phyloP scores from a whole-genome alignment of 805 yeast genomes.

The Metschnikowia santaceciliae region DNA sequence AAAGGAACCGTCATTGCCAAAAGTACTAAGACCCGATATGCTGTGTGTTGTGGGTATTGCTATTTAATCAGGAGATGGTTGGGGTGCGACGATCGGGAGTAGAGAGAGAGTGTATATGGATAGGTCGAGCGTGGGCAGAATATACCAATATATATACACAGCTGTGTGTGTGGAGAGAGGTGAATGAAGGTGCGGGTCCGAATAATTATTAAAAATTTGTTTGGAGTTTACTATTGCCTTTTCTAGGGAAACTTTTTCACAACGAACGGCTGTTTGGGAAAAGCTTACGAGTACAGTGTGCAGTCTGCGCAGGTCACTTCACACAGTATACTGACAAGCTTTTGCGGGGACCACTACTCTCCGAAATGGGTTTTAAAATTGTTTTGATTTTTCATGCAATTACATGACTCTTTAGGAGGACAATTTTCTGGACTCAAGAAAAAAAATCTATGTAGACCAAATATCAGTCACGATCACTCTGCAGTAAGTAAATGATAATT shows the following conservation, averaged over 20 bases:
- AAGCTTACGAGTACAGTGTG: not conserved
- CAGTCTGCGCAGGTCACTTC: not conserved
- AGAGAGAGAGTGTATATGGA: slow-evolving; percentile 1
- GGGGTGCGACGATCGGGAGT: not conserved
- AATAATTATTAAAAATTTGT: not conserved
- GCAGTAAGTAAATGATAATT: no score
- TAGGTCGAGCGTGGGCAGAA: not conserved
- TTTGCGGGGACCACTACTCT: not conserved
- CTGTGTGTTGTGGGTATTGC: not conserved
- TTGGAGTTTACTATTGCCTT: not conserved
- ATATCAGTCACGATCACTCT: no score
- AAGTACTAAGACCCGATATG: not conserved
- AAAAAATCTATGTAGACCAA: no score
- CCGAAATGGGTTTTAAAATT: no score
- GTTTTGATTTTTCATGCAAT: no score
- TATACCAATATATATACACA: not conserved
- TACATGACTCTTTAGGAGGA: no score
- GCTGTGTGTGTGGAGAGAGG: not conserved
- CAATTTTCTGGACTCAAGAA: no score
- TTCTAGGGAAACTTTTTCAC: not conserved
- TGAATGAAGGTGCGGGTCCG: not conserved
- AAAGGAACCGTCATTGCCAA: not conserved
- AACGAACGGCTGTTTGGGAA: not conserved
- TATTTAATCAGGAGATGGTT: not conserved
- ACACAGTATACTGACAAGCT: not conserved